Evolutionary conservation across 768 basidiomycete species (phyloP).

Genomic region (Hypholoma sublateritium): DNA sequence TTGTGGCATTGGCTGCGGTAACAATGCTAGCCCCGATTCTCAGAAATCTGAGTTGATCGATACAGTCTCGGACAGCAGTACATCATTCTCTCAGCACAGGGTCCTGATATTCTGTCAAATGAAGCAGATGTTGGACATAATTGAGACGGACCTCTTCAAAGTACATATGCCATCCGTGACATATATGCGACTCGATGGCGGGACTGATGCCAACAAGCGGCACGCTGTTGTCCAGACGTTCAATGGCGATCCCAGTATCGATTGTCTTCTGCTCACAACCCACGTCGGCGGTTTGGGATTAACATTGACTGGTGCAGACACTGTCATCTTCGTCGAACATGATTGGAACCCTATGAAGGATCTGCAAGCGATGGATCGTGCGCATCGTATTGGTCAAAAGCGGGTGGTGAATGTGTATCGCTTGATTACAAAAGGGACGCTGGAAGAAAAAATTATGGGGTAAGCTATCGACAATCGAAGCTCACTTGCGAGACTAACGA

Average conservation of each 20-base stretch:
- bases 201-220: constrained; percentile 89
- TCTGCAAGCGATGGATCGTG: constrained; percentile 98
- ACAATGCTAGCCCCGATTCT: constrained; percentile 43
- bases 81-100: constrained; percentile 89
- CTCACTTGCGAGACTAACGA: constrained; percentile 2
- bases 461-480: constrained; percentile 35
- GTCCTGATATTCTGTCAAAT: constrained; percentile 99
- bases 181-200: constrained; percentile 97
- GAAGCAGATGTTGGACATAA: constrained; percentile 98
- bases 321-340: constrained; percentile 98
- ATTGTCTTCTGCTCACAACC: constrained; percentile 92
- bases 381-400: constrained; percentile 97
- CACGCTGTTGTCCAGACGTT: constrained; percentile 98
- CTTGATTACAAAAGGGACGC: constrained; percentile 91
- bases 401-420: constrained; percentile 99
- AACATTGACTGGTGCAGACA: constrained; percentile 97
- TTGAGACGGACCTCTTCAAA: constrained; percentile 92
- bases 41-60: constrained; percentile 71
- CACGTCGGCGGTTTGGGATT: constrained; percentile 96
- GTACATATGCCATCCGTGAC: constrained; percentile 92
- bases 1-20: constrained; percentile 82
- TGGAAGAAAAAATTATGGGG: constrained; percentile 99
- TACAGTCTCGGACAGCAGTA: constrained; percentile 50
- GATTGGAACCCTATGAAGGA: constrained; percentile 99
- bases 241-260: constrained; percentile 96